These are phyloP conservation scores for Colletotrichum gigasporum DNA, from an alignment of 2,329 filamentous ascomycete genomes.

Conservation along the genomic window DNA sequence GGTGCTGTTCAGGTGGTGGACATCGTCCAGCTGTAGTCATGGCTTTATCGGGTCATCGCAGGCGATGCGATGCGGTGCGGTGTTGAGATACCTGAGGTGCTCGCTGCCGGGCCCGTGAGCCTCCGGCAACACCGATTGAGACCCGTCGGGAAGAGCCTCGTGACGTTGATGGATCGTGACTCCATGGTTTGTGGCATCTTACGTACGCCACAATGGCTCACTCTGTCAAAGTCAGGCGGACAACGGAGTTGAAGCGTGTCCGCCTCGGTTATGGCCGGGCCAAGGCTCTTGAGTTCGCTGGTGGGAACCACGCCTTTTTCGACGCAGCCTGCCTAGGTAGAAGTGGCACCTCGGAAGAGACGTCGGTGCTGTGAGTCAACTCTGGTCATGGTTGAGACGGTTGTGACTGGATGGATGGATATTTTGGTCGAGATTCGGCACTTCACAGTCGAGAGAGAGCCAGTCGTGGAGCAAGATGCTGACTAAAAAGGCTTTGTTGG, in stretches of 20 bases:
- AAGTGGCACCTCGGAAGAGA: not conserved
- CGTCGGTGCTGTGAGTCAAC: not conserved
- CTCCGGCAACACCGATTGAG: not conserved
- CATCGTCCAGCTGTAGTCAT: not conserved
- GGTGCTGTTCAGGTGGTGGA: slow-evolving; percentile 10
- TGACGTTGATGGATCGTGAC: not conserved
- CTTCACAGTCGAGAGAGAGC: too few relatives aligned
- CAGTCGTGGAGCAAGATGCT: too few relatives aligned
- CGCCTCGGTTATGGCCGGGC: too few relatives aligned
- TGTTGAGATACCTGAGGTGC: not conserved
- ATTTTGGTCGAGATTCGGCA: not conserved
- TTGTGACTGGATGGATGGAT: too few relatives aligned
- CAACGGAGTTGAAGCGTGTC: too few relatives aligned
- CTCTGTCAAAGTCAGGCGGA: not conserved
- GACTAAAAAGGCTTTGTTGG: too few relatives aligned
- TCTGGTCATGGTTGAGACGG: not conserved
- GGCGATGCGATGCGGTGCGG: not conserved
- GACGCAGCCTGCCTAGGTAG: not conserved
- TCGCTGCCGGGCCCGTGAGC: not conserved
- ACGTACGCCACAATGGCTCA: not conserved
- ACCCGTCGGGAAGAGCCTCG: not conserved
- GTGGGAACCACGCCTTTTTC: not conserved
- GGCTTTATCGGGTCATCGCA: not conserved
- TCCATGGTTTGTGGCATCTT: not conserved
- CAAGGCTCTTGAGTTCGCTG: not conserved